phyloP scores from a whole-genome alignment of 208 protist genomes.

The Tritrichomonas foetus region DNA sequence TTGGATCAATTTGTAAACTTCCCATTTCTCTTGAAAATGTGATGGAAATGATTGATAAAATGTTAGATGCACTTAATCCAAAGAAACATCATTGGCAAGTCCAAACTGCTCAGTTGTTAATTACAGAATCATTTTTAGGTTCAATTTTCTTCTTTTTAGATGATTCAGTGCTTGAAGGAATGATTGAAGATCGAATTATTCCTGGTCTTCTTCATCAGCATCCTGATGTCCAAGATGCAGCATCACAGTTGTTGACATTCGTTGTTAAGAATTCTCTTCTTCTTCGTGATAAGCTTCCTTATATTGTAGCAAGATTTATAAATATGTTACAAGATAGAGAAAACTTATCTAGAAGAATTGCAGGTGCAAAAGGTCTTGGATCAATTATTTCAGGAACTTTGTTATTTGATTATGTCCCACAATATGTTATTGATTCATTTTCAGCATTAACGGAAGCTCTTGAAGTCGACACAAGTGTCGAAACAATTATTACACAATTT shows the following conservation, averaged over 20 bases:
- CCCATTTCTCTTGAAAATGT: not conserved
- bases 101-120: not conserved
- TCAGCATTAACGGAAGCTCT: not conserved
- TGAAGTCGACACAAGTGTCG: not conserved
- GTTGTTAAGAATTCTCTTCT: not conserved
- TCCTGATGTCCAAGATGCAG: constrained; percentile 5
- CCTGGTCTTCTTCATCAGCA: not conserved
- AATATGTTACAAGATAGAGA: not conserved
- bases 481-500: not conserved
- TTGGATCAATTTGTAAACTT: not conserved
- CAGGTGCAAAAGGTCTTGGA: not conserved
- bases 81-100: not conserved
- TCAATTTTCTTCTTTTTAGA: not conserved
- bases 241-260: not conserved
- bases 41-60: not conserved
- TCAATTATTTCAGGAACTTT: not conserved
- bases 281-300: not conserved
- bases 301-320: not conserved
- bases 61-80: not conserved
- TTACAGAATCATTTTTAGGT: not conserved
- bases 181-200: not conserved
- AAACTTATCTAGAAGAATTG: not conserved
- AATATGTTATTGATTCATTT: constrained; percentile 31
- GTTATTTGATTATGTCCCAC: constrained; percentile 12
- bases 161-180: not conserved